phyloP scores from a whole-genome alignment of 2,329 filamentous ascomycete genomes.

The Camillea tinctor region DNA sequence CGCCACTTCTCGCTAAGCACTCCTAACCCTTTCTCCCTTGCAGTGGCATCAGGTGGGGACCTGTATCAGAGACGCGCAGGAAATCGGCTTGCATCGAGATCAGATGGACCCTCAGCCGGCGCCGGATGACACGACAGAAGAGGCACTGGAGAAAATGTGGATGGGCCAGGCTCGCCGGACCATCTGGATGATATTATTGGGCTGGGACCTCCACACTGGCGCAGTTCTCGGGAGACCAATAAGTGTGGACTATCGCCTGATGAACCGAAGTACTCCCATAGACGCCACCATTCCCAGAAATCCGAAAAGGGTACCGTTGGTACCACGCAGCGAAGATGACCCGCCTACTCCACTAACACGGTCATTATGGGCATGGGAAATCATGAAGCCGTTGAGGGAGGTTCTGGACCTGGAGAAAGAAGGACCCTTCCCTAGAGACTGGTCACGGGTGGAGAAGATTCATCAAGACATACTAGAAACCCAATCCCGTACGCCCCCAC shows the following conservation, averaged over 20 bases:
- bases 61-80: constrained; percentile 61
- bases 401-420: constrained; percentile 57
- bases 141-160: constrained; percentile 57
- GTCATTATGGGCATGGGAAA: constrained; percentile 49
- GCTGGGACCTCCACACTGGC: constrained; percentile 55
- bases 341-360: constrained; percentile 57
- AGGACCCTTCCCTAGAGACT: constrained; percentile 54
- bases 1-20: neutral
- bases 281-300: constrained; percentile 51
- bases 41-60: constrained; percentile 57
- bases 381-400: constrained; percentile 48
- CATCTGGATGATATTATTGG: constrained; percentile 54
- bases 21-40: constrained; percentile 9
- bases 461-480: constrained; percentile 51
- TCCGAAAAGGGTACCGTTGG: constrained; percentile 46
- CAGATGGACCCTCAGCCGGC: constrained; percentile 49
- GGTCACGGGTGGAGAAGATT: constrained; percentile 51
- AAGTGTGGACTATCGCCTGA: constrained; percentile 49
- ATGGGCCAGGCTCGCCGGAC: constrained; percentile 53
- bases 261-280: constrained; percentile 49
- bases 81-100: constrained; percentile 59
- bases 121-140: constrained; percentile 43
- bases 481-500: constrained; percentile 48
- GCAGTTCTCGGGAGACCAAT: constrained; percentile 55
- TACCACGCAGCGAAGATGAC: constrained; percentile 47